Base-by-base conservation (phyloP, 2,329 filamentous ascomycete genomes). In the Rutstroemia sp. region DNA sequence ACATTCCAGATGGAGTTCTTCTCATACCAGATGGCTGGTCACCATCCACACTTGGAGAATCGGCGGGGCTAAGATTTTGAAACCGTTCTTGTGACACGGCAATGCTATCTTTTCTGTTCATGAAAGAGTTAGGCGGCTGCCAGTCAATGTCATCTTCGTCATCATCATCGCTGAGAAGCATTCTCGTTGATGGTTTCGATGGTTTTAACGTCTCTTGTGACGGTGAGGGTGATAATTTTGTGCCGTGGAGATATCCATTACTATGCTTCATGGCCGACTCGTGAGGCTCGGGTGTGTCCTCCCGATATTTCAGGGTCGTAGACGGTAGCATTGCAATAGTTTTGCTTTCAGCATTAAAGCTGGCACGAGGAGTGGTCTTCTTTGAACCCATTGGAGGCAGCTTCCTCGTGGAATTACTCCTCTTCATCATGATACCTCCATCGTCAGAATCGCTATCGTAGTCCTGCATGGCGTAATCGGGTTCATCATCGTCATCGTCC, bases 1-100 rank as follows among this genome's bases (percentile, higher is more conserved):
- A 87, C 89, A 95, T 95, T 63, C 90, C 91, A 41, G 89, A 94
- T 51, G 84, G 78, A 19, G 89, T 95, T 63, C 91, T 80, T 60
- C 86, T 83, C 76, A 95, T 85, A 52, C 85, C 84, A 17, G 72
- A 75, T 42, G 65, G 67, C 58, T 81, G 78, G 19, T 73, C 74
- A 16, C 73, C 75, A n/a, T 68, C 70, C 71, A 23, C 80, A 10
- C 57, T 58, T 1, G 41, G 3, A 19, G n/a, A 19, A 16, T 56
- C 38, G 3, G 66, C 68, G 12, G 61, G 63, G 10, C 67, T 57
- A 54, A 67, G 59, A 44, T 47, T 58, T 30, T 62, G 58, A 27
- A 67, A 60, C 19, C 67, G 64, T 48, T 69, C 67, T 45, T 68
- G 65, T 30, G 62, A 61, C 2, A 62, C 58, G 5, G 58, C 50